Percentiles rank a stretch among this genome's conserved stretches.
phyloP scores from a whole-genome alignment of 352 stramenopile species.

The Globisporangium cederbergense region DNA sequence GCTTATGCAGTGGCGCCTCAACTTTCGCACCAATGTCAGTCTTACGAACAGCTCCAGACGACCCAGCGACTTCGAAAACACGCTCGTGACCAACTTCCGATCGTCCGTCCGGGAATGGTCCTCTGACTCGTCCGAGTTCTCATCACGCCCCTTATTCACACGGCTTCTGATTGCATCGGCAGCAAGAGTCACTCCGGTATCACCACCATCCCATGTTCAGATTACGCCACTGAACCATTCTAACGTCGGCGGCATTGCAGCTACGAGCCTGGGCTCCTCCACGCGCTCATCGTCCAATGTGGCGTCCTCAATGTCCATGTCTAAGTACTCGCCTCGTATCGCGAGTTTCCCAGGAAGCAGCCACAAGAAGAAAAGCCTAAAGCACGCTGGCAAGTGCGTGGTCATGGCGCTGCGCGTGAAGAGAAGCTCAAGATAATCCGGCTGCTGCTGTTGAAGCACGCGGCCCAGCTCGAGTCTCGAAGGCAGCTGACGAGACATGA shows the following conservation, averaged over 20 bases:
- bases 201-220: background rate
- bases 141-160: conserved; percentile 1
- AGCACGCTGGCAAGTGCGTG: conserved; percentile 57
- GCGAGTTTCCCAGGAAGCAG: too few species aligned
- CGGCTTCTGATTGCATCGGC: background rate
- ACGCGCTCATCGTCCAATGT: background rate
- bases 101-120: conserved; percentile 3
- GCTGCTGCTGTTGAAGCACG: conserved; percentile 36
- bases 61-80: background rate
- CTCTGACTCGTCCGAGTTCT: conserved; percentile 10
- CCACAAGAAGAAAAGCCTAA: conserved; percentile 31
- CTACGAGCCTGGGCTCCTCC: background rate
- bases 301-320: background rate
- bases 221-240: conserved; percentile 11
- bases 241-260: background rate
- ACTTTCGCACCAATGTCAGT: background rate
- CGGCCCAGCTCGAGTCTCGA: background rate
- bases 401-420: conserved; percentile 70
- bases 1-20: conserved; percentile 10
- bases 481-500: background rate
- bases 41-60: background rate
- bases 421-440: conserved; percentile 58
- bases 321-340: background rate
- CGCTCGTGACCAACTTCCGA: conserved; percentile 11
- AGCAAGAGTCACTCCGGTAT: background rate